Percentiles rank a stretch among this genome's conserved stretches.
Conservation (phyloP, 2,329 filamentous ascomycete species). For the Fusarium torreyae region DNA sequence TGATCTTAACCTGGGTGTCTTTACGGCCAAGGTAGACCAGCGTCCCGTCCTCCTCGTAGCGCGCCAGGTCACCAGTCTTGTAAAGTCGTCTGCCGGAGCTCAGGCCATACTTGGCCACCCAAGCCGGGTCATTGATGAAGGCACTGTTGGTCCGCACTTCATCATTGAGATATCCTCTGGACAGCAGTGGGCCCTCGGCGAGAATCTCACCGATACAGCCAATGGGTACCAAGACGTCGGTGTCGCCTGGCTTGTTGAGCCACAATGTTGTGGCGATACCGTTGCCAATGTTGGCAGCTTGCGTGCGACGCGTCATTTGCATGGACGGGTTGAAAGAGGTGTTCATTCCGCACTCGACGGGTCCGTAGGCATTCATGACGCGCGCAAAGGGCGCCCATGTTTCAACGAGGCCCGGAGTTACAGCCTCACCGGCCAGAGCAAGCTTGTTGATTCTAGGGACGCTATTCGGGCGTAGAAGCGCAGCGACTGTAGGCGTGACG, state of each 20-base stretch:
- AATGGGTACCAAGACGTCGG: constrained; percentile 17
- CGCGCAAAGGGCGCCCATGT: constrained; percentile 19
- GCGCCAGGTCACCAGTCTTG: constrained; percentile 18
- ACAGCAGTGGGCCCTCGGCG: constrained; percentile 14
- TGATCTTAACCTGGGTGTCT: not conserved
- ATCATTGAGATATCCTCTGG: constrained; percentile 18
- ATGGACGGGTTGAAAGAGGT: constrained; percentile 15
- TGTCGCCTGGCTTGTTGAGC: constrained; percentile 11
- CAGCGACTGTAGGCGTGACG: constrained; percentile 11
- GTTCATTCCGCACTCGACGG: constrained; percentile 20
- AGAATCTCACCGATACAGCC: constrained; percentile 18
- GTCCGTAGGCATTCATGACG: constrained; percentile 18
- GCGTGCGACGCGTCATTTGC: constrained; percentile 8
- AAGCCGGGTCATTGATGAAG: constrained; percentile 15
- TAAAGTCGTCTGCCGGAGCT: constrained; percentile 18
- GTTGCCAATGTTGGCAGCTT: constrained; percentile 21
- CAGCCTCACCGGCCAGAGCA: constrained; percentile 17
- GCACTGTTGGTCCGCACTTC: constrained; percentile 19
- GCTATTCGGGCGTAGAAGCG: constrained; percentile 11
- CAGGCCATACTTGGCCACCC: constrained; percentile 16
- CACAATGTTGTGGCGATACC: constrained; percentile 19
- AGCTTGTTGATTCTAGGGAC: constrained; percentile 17
- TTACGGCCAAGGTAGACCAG: not conserved
- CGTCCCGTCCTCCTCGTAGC: constrained; percentile 16
- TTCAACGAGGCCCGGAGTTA: constrained; percentile 16